Evolutionary conservation across 805 yeast genomes (phyloP), one percentile per base, ranked within the genome.

Genomic region (Ogataea neopini): DNA sequence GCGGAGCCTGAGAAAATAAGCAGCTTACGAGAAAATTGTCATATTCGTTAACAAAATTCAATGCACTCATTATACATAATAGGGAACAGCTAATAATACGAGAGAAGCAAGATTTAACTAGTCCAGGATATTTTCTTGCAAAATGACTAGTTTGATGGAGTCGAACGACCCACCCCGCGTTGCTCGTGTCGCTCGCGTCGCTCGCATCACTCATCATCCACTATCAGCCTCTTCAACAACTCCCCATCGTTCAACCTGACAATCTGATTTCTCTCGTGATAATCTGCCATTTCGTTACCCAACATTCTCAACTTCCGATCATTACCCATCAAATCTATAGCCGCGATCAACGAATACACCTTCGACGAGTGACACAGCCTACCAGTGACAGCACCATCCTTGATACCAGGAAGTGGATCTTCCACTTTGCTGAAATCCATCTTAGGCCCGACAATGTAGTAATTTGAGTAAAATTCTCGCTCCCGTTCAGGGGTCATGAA

Each of bases 401-500:
- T 32, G n/a, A 61, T 49, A 4, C 55, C 53, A 11, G 49, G 41
- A 10, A 53, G 39, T 1, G 69, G 69, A 40, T 62, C 55, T 30
- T 56, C 59, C 10, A 56, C 49, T 8, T 26, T 29, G 32, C 50
- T 45, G 33, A 52, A 49, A 38, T 60, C 61, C 22, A 52, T 26
- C 45, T 73, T 69, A 10, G 49, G 50, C n/a, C 48, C 50, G 10
- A 42, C 40, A 11, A 50, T 48, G 42, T 52, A 57, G 36, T 68
- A 59, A 18, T 53, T 64, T 26, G 75, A 64, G 56, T 72, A 75
- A 18, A 77, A 68, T 25, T 73, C 75, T 37, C 61, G 53, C 43
- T 64, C 64, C 42, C 76, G 68, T 6, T 63, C 61, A 3, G 69
- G 59, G 2, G 64, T 61, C 40, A 77, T 64, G n/a, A 69, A 61